Evolutionary conservation across 805 yeast species (phyloP).

Genomic region (Candida corydali): DNA sequence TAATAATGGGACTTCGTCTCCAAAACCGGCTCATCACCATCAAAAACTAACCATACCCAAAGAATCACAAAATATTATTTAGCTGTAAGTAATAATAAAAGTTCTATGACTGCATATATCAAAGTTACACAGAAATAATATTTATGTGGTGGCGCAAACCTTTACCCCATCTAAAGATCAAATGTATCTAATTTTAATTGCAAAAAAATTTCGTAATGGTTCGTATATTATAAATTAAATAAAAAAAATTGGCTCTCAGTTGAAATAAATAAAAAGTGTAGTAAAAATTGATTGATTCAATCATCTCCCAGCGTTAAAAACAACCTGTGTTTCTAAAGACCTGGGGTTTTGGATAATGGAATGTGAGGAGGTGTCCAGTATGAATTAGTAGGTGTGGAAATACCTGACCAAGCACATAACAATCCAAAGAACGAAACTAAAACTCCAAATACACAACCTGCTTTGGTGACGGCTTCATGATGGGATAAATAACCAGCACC

Average conservation of each 20-base stretch:
- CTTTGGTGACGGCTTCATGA: constrained; percentile 38
- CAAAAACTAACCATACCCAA: constrained; percentile 13
- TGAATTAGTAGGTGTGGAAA: constrained; percentile 55
- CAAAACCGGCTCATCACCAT: constrained; percentile 9
- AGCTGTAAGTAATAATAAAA: neutral
- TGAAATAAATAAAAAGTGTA: neutral
- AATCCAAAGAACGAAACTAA: constrained; percentile 54
- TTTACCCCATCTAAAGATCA: too few relatives aligned
- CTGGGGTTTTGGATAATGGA: neutral
- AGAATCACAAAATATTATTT: constrained; percentile 16
- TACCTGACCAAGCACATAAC: constrained; percentile 60
- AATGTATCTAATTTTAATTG: too few relatives aligned
- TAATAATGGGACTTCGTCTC: constrained; percentile 1
- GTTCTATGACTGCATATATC: too few relatives aligned
- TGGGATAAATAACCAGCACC: constrained; percentile 46
- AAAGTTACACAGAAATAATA: too few relatives aligned
- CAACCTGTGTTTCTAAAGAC: too few relatives aligned
- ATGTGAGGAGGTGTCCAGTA: constrained; percentile 42
- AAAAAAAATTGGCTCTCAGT: neutral
- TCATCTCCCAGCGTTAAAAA: neutral
- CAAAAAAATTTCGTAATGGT: neutral
- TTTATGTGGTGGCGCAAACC: too few relatives aligned
- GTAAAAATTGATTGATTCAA: neutral
- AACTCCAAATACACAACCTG: constrained; percentile 61
- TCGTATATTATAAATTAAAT: neutral